A percentile compares a stretch with the other conserved stretches of the same genome.
phyloP scores from a whole-genome alignment of 345 rosid genomes.

The Moringa oleifera region DNA sequence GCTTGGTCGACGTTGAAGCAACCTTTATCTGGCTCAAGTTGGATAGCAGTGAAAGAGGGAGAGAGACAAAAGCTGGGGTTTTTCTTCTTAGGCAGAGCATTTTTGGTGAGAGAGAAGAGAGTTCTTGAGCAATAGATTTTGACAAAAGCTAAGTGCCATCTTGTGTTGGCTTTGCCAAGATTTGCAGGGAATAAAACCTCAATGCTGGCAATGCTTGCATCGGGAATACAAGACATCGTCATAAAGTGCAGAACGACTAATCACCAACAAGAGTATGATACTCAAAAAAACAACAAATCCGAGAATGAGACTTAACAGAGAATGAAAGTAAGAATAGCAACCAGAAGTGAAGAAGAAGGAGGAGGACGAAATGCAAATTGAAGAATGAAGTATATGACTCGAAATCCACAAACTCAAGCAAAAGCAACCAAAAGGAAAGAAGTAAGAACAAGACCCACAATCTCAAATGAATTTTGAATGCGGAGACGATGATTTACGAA shows the following conservation, averaged over 20 bases:
- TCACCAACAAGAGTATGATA: background rate
- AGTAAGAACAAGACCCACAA: no score
- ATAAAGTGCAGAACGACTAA: background rate
- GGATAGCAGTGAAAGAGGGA: conserved; percentile 20
- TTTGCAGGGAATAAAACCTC: conserved; percentile 30
- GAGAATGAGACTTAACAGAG: no score
- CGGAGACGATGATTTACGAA: no score
- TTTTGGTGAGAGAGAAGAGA: conserved; percentile 21
- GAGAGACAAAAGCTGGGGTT: conserved; percentile 15
- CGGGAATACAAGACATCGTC: conserved; percentile 16
- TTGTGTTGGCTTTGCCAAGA: conserved; percentile 25
- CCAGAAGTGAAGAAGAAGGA: no score
- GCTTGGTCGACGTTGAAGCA: conserved; percentile 27
- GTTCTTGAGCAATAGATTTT: conserved; percentile 49
- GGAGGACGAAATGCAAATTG: no score
- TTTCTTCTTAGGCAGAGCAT: background rate
- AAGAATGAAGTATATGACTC: no score
- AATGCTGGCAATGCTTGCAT: conserved; percentile 16
- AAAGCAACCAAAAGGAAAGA: no score
- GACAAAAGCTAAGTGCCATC: conserved; percentile 52
- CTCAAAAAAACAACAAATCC: background rate
- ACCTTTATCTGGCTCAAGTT: conserved; percentile 8
- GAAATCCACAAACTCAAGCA: no score
- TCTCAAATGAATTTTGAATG: no score
- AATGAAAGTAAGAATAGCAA: no score